Percentiles rank a stretch among this genome's conserved stretches.
phyloP scores from a whole-genome alignment of 495 filamentous ascomycete genomes.

The Xylaria grammica region DNA sequence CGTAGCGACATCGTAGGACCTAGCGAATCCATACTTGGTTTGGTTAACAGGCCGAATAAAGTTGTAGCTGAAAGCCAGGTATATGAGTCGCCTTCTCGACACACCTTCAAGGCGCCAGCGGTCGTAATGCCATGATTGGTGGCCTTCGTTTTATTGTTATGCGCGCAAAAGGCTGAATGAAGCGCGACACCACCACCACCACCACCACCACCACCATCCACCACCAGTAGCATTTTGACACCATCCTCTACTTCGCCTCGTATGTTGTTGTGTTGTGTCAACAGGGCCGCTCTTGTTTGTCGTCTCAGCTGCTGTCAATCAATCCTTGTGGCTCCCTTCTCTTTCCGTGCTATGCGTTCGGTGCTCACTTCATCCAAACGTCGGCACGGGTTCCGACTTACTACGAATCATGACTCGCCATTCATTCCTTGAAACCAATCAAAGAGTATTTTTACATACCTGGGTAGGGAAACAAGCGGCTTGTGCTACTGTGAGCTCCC shows the following conservation, averaged over 20 bases:
- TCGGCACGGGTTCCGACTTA: constrained; percentile 8
- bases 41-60: neutral
- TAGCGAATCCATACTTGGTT: constrained; percentile 7
- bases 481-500: neutral
- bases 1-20: constrained; percentile 8
- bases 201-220: no score
- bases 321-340: constrained; percentile 16
- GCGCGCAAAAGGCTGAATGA: no score
- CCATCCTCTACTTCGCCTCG: neutral
- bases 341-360: constrained; percentile 14
- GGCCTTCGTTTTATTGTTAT: no score
- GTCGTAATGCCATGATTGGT: no score
- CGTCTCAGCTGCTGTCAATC: constrained; percentile 17
- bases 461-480: constrained; percentile 14
- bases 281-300: constrained; percentile 13
- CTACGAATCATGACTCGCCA: constrained; percentile 15
- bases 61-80: neutral
- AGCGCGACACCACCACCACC: no score
- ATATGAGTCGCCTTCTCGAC: no score
- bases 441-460: neutral
- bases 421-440: constrained; percentile 7
- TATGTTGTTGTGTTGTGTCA: neutral
- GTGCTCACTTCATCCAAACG: constrained; percentile 5
- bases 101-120: no score
- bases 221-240: no score